Conservation (phyloP, 2,329 filamentous ascomycete species). For the Penicillium sp. region DNA sequence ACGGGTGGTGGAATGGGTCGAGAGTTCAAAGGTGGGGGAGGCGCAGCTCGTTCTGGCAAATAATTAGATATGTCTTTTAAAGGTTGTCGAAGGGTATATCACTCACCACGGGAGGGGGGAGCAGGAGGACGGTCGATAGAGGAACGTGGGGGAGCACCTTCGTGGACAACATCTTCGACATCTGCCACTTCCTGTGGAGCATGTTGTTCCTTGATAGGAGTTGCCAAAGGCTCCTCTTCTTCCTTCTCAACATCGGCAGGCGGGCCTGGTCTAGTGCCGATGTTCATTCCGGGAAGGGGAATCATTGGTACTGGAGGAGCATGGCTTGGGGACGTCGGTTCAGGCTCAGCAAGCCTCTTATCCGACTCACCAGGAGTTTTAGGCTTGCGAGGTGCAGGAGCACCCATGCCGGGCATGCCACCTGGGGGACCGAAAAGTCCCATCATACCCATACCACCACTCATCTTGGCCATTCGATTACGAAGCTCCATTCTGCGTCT, state of each 20-base stretch:
- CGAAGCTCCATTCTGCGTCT: slow-evolving; percentile 83
- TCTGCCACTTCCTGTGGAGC: slow-evolving; percentile 52
- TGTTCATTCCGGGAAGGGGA: slow-evolving; percentile 68
- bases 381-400: slow-evolving; percentile 49
- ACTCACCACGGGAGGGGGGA: slow-evolving; percentile 54
- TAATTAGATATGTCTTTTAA: background rate
- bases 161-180: slow-evolving; percentile 51
- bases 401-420: slow-evolving; percentile 61
- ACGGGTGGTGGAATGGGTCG: slow-evolving; percentile 38
- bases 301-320: slow-evolving; percentile 55
- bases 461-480: slow-evolving; percentile 98
- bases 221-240: slow-evolving; percentile 47
- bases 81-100: background rate
- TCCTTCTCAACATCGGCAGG: slow-evolving; percentile 52
- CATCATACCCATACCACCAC: slow-evolving; percentile 94
- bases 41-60: slow-evolving; percentile 44
- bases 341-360: slow-evolving; percentile 32
- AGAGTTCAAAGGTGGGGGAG: slow-evolving; percentile 43
- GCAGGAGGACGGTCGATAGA: slow-evolving; percentile 45
- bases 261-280: slow-evolving; percentile 46
- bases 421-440: slow-evolving; percentile 81
- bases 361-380: slow-evolving; percentile 43
- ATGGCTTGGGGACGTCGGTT: slow-evolving; percentile 29
- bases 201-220: slow-evolving; percentile 44
- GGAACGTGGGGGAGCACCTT: slow-evolving; percentile 32